Conservation (phyloP, 2,329 filamentous ascomycete species). For the Arachnopeziza araneosa region DNA sequence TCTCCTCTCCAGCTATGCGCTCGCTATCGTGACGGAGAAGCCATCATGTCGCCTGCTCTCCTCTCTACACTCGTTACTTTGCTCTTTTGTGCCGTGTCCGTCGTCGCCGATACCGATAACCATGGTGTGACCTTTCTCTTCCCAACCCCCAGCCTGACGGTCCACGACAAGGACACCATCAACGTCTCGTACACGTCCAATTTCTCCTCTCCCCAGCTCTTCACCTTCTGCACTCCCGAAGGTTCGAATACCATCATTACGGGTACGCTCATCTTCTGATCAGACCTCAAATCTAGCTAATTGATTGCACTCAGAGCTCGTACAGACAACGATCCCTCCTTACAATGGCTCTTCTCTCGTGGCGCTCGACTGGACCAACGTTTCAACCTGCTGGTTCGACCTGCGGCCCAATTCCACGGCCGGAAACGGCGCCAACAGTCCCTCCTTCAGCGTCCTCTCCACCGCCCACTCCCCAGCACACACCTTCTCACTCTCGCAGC, state of each 20-base stretch:
- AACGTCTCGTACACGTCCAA: slow-evolving; percentile 19
- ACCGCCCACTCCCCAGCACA: background rate
- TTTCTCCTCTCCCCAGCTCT: slow-evolving; percentile 9
- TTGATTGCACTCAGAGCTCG: background rate
- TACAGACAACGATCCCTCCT: slow-evolving; percentile 3
- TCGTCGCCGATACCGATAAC: slow-evolving; percentile 1
- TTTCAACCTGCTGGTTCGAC: slow-evolving; percentile 17
- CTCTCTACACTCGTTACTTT: background rate
- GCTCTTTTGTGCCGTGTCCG: background rate
- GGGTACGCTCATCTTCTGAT: background rate
- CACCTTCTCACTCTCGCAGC: background rate
- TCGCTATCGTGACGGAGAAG: background rate
- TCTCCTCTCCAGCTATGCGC: background rate
- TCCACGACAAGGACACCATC: slow-evolving; percentile 18
- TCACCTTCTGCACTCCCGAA: slow-evolving; percentile 10
- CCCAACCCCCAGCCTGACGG: slow-evolving; percentile 11
- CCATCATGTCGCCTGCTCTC: background rate
- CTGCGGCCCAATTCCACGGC: slow-evolving; percentile 12
- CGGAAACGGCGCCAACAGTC: slow-evolving; percentile 15
- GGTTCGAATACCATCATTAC: background rate
- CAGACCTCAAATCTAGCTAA: background rate
- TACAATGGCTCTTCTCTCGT: slow-evolving; percentile 16
- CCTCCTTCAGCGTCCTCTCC: slow-evolving; percentile 1
- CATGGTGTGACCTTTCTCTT: slow-evolving; percentile 17
- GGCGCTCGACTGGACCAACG: slow-evolving; percentile 9